A percentile compares a stretch with the other conserved stretches of the same genome.
These are phyloP conservation scores for Clavispora santaluciae DNA, from an alignment of 805 yeast species.

Conservation along the genomic window DNA sequence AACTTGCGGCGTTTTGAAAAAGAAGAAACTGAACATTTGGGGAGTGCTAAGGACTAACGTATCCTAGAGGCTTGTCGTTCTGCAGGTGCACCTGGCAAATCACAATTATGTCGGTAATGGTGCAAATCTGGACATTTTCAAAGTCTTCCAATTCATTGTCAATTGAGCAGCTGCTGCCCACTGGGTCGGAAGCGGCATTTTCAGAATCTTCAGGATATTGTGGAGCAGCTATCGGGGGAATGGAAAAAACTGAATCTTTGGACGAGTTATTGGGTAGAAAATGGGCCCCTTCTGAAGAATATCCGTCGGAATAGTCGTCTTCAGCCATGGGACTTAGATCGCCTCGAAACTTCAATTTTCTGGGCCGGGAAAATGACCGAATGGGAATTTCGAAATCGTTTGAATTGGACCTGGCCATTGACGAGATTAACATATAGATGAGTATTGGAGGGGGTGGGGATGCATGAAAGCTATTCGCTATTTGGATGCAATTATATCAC, in stretches of 20 bases:
- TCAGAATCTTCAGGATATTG: background rate
- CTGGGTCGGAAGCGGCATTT: background rate
- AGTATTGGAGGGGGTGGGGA: no score
- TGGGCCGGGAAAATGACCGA: background rate
- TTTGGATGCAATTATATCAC: background rate
- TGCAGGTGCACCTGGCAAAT: background rate
- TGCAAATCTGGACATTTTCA: constrained; percentile 17
- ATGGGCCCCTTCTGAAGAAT: constrained; percentile 8
- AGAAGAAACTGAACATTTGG: background rate
- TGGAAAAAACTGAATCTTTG: constrained; percentile 2
- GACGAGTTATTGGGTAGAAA: constrained; percentile 7
- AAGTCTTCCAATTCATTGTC: constrained; percentile 18
- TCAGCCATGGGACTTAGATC: constrained; percentile 12
- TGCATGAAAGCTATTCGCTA: no score
- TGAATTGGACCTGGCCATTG: background rate
- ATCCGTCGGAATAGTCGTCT: constrained; percentile 14
- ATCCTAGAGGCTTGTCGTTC: background rate
- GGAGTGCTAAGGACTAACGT: background rate
- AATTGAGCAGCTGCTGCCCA: background rate
- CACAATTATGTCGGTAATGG: constrained; percentile 23
- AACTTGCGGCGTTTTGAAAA: background rate
- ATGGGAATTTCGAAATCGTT: constrained; percentile 1
- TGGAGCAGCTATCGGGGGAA: background rate
- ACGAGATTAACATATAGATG: background rate
- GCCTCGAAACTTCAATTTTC: background rate